A percentile compares a stretch with the other conserved stretches of the same genome.
phyloP scores from a whole-genome alignment of 495 filamentous ascomycete species.

The Penicillium cosmopolitanum region DNA sequence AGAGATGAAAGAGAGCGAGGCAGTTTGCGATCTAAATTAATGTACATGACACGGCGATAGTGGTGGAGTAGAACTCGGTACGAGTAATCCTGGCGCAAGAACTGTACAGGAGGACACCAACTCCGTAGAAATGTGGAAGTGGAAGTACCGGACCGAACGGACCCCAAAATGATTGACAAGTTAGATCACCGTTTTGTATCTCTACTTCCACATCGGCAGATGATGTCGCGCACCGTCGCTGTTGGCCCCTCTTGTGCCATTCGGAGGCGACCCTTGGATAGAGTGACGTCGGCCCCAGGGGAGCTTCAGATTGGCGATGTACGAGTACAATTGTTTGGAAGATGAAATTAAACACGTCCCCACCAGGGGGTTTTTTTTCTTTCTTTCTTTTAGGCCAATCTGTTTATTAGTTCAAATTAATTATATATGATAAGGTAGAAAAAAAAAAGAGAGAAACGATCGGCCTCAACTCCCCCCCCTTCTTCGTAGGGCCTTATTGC shows the following conservation, averaged over 20 bases:
- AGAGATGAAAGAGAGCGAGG: not conserved
- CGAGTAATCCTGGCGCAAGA: no score
- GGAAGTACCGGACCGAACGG: slow-evolving; percentile 7
- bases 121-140: not conserved
- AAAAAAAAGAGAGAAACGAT: not conserved
- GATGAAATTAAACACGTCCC: not conserved
- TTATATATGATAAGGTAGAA: not conserved
- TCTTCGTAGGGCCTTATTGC: not conserved
- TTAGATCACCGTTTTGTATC: slow-evolving; percentile 1
- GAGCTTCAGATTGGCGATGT: slow-evolving; percentile 9
- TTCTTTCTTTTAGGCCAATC: not conserved
- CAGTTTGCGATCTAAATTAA: no score
- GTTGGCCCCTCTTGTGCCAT: not conserved
- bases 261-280: slow-evolving; percentile 5
- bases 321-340: not conserved
- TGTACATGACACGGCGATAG: no score
- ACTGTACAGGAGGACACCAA: no score
- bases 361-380: not conserved
- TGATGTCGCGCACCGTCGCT: slow-evolving; percentile 4
- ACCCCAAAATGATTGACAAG: slow-evolving; percentile 3
- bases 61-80: no score
- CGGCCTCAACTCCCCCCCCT: not conserved
- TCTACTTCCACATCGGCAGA: not conserved
- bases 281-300: slow-evolving; percentile 5
- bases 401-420: not conserved